Conservation (phyloP, 805 yeast species). For the Scheffersomyces amazonensis region DNA sequence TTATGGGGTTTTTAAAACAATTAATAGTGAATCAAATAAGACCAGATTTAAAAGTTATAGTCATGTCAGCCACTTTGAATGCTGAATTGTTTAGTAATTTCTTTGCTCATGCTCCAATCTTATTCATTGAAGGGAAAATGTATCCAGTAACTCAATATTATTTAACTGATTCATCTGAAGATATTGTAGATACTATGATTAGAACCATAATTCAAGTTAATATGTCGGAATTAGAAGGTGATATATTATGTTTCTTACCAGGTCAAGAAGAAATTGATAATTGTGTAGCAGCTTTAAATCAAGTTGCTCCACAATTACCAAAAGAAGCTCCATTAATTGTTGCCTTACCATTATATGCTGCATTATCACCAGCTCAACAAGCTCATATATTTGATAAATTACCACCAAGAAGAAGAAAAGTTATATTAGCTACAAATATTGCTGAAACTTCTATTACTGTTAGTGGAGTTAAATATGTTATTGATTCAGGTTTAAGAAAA, state of each 20-base stretch:
- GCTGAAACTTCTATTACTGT: constrained; percentile 98
- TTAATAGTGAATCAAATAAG: constrained; percentile 49
- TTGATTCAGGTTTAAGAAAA: constrained; percentile 90
- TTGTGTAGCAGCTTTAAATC: constrained; percentile 59
- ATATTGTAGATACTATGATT: constrained; percentile 76
- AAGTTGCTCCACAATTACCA: constrained; percentile 64
- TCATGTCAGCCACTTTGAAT: constrained; percentile 97
- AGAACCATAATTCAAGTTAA: constrained; percentile 77
- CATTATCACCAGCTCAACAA: constrained; percentile 83
- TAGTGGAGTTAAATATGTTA: constrained; percentile 87
- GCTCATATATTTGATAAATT: constrained; percentile 70
- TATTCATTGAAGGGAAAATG: constrained; percentile 87
- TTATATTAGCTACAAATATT: constrained; percentile 89
- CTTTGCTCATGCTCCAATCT: constrained; percentile 75
- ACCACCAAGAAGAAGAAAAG: constrained; percentile 69
- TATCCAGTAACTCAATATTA: constrained; percentile 78
- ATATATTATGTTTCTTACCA: constrained; percentile 85
- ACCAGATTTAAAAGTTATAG: constrained; percentile 62
- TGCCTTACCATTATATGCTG: constrained; percentile 89
- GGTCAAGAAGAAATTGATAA: constrained; percentile 98
- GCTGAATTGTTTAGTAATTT: constrained; percentile 83
- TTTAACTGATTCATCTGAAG: constrained; percentile 64
- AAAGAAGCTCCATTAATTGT: constrained; percentile 72
- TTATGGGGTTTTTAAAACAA: constrained; percentile 83
- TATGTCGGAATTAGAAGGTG: constrained; percentile 79